Percentiles rank a stretch among this genome's conserved stretches.
Evolutionary conservation across 306 rosid species (phyloP).

Genomic region (Casuarina glauca): DNA sequence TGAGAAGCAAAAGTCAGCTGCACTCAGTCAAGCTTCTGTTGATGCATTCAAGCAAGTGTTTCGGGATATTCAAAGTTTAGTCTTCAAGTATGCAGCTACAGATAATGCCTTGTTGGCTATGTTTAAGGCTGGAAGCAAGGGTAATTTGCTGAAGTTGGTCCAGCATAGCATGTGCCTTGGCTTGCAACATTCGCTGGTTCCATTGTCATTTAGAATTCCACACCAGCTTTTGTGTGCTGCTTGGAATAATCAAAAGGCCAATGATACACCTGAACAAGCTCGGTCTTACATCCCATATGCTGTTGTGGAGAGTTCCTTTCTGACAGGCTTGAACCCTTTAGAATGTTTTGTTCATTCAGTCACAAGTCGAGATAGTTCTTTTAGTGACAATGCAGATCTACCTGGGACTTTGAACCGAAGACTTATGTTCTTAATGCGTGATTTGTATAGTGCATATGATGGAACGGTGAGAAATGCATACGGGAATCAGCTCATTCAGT

Average conservation of each 20-base stretch:
- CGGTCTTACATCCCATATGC: constrained; percentile 80
- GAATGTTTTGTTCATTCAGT: constrained; percentile 97
- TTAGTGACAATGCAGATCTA: constrained; percentile 92
- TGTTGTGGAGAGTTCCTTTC: constrained; percentile 74
- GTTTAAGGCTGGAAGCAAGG: constrained; percentile 97
- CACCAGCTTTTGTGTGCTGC: constrained; percentile 70
- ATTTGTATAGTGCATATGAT: constrained; percentile 71
- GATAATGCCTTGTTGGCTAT: constrained; percentile 71
- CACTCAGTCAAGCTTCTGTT: constrained; percentile 73
- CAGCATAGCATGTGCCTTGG: constrained; percentile 97
- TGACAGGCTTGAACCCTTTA: constrained; percentile 84
- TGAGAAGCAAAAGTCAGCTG: constrained; percentile 73
- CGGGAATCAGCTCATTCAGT: constrained; percentile 78
- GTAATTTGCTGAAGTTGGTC: constrained; percentile 75
- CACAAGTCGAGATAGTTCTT: constrained; percentile 79
- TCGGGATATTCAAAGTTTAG: constrained; percentile 72
- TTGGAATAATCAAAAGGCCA: constrained; percentile 72
- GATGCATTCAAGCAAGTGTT: constrained; percentile 83
- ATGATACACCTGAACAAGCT: constrained; percentile 36
- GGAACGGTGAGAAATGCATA: constrained; percentile 90
- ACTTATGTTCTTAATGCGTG: constrained; percentile 92
- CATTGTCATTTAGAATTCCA: constrained; percentile 72
- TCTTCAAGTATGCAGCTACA: constrained; percentile 55
- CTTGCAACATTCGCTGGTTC: constrained; percentile 82
- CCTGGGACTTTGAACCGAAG: constrained; percentile 86